Evolutionary conservation across 108 stramenopile species (phyloP).

Genomic region (Stephanodiscus triporus): DNA sequence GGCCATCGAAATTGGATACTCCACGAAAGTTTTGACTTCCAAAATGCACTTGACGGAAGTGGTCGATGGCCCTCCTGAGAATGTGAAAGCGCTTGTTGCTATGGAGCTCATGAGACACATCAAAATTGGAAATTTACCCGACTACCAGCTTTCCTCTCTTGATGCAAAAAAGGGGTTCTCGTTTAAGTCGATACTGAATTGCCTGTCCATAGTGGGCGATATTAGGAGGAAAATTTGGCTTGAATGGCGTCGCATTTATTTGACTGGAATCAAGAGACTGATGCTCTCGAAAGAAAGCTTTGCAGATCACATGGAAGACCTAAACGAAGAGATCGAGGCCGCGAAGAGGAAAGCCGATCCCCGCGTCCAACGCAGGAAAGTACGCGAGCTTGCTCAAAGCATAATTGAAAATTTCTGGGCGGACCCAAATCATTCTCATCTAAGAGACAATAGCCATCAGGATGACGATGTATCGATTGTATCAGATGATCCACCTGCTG

Average conservation of each 20-base stretch:
- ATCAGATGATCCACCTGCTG: conserved; percentile 66
- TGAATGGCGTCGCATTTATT: conserved; percentile 31
- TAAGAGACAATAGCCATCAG: no score
- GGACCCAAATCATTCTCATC: not conserved
- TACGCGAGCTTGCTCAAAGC: conserved; percentile 68
- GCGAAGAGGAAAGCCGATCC: conserved; percentile 39
- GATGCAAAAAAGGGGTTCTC: conserved; percentile 36
- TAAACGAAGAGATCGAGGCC: conserved; percentile 23
- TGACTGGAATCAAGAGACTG: conserved; percentile 28
- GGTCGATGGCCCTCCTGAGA: conserved; percentile 60
- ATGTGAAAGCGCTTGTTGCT: conserved; percentile 69
- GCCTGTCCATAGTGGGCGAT: conserved; percentile 20
- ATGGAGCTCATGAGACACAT: conserved; percentile 89
- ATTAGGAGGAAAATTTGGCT: conserved; percentile 34
- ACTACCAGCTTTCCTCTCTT: conserved; percentile 66
- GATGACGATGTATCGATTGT: conserved; percentile 49
- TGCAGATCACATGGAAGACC: conserved; percentile 28
- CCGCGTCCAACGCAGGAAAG: conserved; percentile 55
- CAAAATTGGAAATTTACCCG: conserved; percentile 77
- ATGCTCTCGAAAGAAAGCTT: conserved; percentile 26
- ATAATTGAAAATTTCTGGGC: conserved; percentile 64
- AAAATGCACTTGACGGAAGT: conserved; percentile 93
- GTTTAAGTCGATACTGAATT: conserved; percentile 35
- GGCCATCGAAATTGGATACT: conserved; percentile 97
- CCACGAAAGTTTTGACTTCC: conserved; percentile 86